Percentiles rank a stretch among this genome's conserved stretches.
phyloP scores from a whole-genome alignment of 2,329 filamentous ascomycete genomes.

The Xylaria sp. region DNA sequence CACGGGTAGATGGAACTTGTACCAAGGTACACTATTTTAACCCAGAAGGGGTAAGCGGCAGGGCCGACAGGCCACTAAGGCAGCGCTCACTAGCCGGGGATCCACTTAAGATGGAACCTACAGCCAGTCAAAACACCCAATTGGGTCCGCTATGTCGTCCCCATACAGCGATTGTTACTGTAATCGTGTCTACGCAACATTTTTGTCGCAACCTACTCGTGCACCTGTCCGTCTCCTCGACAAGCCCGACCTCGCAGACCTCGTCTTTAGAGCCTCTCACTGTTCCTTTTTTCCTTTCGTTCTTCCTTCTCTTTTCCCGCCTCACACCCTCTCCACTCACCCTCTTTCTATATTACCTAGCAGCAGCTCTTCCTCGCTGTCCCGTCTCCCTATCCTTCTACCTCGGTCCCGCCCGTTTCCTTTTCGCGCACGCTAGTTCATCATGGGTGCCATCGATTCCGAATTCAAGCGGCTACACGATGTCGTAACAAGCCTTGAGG shows the following conservation, averaged over 20 bases:
- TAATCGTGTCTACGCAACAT: conserved; percentile 34
- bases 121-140: conserved; percentile 42
- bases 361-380: conserved; percentile 31
- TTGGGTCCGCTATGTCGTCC: conserved; percentile 36
- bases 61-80: conserved; percentile 35
- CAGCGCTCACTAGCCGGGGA: conserved; percentile 11
- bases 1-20: conserved; percentile 30
- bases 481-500: conserved; percentile 84
- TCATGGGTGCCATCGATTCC: conserved; percentile 90
- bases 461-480: conserved; percentile 86
- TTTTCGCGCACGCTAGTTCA: conserved; percentile 44
- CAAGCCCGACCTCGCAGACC: conserved; percentile 42
- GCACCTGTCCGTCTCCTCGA: conserved; percentile 16
- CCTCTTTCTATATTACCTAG: conserved; percentile 18
- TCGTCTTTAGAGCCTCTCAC: conserved; percentile 32
- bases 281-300: conserved; percentile 36
- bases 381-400: conserved; percentile 34
- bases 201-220: conserved; percentile 45
- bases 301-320: conserved; percentile 21
- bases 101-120: conserved; percentile 30
- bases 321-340: conserved; percentile 34
- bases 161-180: conserved; percentile 25
- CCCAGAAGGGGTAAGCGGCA: conserved; percentile 23
- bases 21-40: not conserved
- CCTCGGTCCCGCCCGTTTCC: conserved; percentile 45